Conservation (phyloP, 306 rosid species). For the Comarum palustre region DNA sequence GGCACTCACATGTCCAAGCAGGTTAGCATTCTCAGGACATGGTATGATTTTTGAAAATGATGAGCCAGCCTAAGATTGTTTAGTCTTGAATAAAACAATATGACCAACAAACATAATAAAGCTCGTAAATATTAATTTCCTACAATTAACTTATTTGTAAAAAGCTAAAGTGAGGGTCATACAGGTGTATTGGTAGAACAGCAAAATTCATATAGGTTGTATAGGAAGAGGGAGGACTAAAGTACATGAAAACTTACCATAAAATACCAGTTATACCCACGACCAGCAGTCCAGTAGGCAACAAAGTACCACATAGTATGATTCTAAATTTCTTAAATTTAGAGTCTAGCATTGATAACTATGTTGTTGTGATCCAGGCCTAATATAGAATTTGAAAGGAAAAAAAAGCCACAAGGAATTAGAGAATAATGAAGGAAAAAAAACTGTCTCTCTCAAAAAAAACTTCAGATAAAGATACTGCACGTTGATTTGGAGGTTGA, state of each 20-base stretch:
- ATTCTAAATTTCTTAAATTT: not conserved
- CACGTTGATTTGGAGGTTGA: not conserved
- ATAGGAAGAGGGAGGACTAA: not conserved
- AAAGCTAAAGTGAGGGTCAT: not conserved
- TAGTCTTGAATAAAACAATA: not conserved
- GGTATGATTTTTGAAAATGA: not conserved
- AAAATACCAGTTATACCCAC: not conserved
- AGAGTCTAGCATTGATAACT: not conserved
- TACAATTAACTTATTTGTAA: not conserved
- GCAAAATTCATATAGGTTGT: not conserved
- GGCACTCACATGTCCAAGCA: slow-evolving; percentile 21
- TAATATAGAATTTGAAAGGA: not conserved
- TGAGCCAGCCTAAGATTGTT: not conserved
- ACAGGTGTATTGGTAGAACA: not conserved
- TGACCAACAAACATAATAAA: not conserved
- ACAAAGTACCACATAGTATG: not conserved
- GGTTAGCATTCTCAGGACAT: not conserved
- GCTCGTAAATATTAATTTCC: not conserved
- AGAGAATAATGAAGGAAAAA: not conserved
- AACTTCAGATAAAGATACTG: not conserved
- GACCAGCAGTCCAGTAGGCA: slow-evolving; percentile 5
- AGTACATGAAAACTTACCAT: not conserved
- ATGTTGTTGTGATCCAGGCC: not conserved
- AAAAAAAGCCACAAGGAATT: not conserved
- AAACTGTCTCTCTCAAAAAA: not conserved